Evolutionary conservation across 768 basidiomycete species (phyloP), one percentile per base, ranked within the genome.

Genomic region (Piloderma croceum): DNA sequence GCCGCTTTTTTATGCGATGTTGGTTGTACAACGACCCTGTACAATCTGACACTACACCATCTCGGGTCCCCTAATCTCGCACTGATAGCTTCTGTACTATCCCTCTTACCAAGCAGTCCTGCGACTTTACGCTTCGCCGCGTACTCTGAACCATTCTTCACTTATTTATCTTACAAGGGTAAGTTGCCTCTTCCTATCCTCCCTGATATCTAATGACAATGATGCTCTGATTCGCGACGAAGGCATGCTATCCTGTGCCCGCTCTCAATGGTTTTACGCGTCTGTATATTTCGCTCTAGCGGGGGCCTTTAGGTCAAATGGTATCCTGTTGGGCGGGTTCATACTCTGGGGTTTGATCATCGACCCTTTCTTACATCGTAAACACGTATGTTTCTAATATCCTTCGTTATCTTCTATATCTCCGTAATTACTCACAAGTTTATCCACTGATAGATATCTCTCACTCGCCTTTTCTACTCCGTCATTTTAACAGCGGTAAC

Each of bases 111-210:
- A 0, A 87, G 83, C 39, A 89, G 90, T 33, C 92, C 92, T 2
- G 73, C 75, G 0, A 80, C 85, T 0, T 59, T 87, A 17, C 72
- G 79, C 19, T 71, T 83, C 34, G 81, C 83, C 0, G 74, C 85
- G 0, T 94, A 87, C 58, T 79, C 67, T 36, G 94, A 98, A 53
- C 87, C 92, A 0, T 84, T 90, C 58, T 93, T 88, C 60, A 84
- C 92, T 0, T 76, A 76, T 44, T 61, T 86, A 19, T 85, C 90
- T 0, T 94, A 93, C 56, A 67, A 61, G 53, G 90, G 86, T 69
- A 54, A 45, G 65, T 45, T 18, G 15, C 24, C 25, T 24, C 17
- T 47, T 13, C 3, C 13, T 5, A 38, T 21, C 13, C 36, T 19
- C 17, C 13, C 37, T 13, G 31, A 17, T 40, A 10, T 21, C 36